A percentile compares a stretch with the other conserved stretches of the same genome.
These are phyloP conservation scores for Lactifluus echinatus DNA, from an alignment of 768 basidiomycete genomes.

Conservation along the genomic window DNA sequence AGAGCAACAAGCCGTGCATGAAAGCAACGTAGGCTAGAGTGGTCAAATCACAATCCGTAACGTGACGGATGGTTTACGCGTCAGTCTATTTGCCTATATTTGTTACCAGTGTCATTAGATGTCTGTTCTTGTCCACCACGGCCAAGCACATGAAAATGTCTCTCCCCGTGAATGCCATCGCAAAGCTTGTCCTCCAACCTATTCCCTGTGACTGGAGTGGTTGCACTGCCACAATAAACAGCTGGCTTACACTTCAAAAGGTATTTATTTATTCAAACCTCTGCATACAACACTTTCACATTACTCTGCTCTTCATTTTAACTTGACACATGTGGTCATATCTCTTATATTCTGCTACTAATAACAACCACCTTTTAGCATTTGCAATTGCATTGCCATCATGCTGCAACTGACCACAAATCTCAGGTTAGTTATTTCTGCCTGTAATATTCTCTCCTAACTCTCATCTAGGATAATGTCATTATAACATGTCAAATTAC, in stretches of 20 bases:
- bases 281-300: not conserved
- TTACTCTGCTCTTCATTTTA: too few relatives aligned
- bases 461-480: not conserved
- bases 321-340: too few relatives aligned
- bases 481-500: not conserved
- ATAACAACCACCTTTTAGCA: not conserved
- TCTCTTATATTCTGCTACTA: not conserved
- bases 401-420: not conserved
- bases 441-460: not conserved
- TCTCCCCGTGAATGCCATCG: not conserved
- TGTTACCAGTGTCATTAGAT: not conserved
- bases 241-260: constrained; percentile 9
- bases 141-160: not conserved
- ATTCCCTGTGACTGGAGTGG: constrained; percentile 5
- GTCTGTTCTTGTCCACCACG: not conserved
- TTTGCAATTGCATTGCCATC: constrained; percentile 1
- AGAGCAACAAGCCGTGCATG: not conserved
- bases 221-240: constrained; percentile 5
- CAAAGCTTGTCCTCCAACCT: constrained; percentile 21
- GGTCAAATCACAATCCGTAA: too few relatives aligned
- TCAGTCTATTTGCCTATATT: constrained; percentile 1
- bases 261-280: not conserved
- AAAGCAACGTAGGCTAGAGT: too few relatives aligned
- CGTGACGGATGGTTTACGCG: too few relatives aligned
- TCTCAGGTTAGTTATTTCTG: not conserved